A percentile compares a stretch with the other conserved stretches of the same genome.
Evolutionary conservation across 805 yeast species (phyloP).

Genomic region (Saccharomycopsis sp.): DNA sequence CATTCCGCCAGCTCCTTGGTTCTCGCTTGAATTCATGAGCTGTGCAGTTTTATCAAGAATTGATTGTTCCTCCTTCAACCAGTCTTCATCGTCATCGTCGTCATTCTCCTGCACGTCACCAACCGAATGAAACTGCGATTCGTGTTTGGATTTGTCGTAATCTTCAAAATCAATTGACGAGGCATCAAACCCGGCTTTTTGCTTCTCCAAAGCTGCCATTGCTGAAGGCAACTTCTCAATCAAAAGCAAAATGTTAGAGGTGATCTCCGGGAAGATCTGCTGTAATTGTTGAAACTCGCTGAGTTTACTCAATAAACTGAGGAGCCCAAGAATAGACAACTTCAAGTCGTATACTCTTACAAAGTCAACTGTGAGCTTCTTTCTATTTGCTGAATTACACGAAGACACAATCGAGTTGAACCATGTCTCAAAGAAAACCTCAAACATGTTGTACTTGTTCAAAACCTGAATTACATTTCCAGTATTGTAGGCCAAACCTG

Average conservation of each 20-base stretch:
- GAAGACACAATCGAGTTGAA: slow-evolving; percentile 42
- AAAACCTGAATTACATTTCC: slow-evolving; percentile 44
- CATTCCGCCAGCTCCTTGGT: slow-evolving; percentile 25
- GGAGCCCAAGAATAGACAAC: slow-evolving; percentile 59
- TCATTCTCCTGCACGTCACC: slow-evolving; percentile 26
- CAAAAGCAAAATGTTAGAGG: slow-evolving; percentile 43
- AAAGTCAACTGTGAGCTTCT: slow-evolving; percentile 26
- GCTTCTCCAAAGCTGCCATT: slow-evolving; percentile 54
- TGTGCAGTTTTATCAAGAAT: slow-evolving; percentile 7
- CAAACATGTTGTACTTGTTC: slow-evolving; percentile 36
- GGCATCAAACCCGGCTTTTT: slow-evolving; percentile 47
- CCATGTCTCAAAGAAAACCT: slow-evolving; percentile 57
- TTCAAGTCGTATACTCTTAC: slow-evolving; percentile 78
- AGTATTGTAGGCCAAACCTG: slow-evolving; percentile 60
- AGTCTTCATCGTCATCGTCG: slow-evolving; percentile 26
- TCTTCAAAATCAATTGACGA: slow-evolving; percentile 29
- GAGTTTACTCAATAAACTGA: slow-evolving; percentile 38
- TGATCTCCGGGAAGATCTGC: slow-evolving; percentile 40
- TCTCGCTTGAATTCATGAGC: slow-evolving; percentile 27
- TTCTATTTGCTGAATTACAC: background rate
- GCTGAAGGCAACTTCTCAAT: slow-evolving; percentile 68
- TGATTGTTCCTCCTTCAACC: slow-evolving; percentile 14
- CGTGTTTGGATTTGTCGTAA: slow-evolving; percentile 26
- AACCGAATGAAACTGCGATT: slow-evolving; percentile 27
- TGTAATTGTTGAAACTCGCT: slow-evolving; percentile 29